Conservation (phyloP, 2,329 filamentous ascomycete species). For the Talaromyces atroroseus region DNA sequence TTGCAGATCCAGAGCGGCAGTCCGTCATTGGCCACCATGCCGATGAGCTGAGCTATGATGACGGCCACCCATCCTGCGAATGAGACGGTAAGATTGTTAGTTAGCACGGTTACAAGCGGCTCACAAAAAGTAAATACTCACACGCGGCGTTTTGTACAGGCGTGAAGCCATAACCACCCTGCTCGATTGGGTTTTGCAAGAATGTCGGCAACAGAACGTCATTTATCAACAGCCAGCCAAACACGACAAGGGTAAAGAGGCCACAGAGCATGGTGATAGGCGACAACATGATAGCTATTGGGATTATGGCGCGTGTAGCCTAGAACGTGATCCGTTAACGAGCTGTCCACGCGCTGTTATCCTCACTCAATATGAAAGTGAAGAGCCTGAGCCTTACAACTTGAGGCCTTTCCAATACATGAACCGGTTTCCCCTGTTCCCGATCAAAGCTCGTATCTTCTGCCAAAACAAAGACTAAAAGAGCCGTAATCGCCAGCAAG, state of each 20-base stretch:
- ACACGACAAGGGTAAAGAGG: conserved; percentile 32
- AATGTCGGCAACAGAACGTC: conserved; percentile 34
- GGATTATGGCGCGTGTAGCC: conserved; percentile 19
- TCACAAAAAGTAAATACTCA: background rate
- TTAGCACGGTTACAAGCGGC: background rate
- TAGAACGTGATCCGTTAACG: background rate
- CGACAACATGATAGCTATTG: conserved; percentile 26
- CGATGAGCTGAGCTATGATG: conserved; percentile 31
- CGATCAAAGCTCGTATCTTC: conserved; percentile 39
- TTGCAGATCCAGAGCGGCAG: conserved; percentile 32
- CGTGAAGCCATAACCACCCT: conserved; percentile 41
- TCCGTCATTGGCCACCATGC: conserved; percentile 35
- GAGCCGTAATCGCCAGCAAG: conserved; percentile 28
- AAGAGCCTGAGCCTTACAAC: conserved; percentile 18
- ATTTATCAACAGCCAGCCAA: conserved; percentile 32
- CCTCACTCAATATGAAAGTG: background rate
- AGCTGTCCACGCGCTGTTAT: background rate
- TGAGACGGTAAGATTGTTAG: conserved; percentile 21
- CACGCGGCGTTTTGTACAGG: conserved; percentile 35
- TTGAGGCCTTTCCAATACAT: conserved; percentile 17
- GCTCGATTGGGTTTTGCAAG: conserved; percentile 32
- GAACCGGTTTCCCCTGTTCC: conserved; percentile 15
- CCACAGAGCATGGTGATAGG: conserved; percentile 37
- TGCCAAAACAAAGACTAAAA: conserved; percentile 34
- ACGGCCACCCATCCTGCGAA: conserved; percentile 41